Conservation (phyloP, 179 eudicot species). For the Spinacia oleracea region DNA sequence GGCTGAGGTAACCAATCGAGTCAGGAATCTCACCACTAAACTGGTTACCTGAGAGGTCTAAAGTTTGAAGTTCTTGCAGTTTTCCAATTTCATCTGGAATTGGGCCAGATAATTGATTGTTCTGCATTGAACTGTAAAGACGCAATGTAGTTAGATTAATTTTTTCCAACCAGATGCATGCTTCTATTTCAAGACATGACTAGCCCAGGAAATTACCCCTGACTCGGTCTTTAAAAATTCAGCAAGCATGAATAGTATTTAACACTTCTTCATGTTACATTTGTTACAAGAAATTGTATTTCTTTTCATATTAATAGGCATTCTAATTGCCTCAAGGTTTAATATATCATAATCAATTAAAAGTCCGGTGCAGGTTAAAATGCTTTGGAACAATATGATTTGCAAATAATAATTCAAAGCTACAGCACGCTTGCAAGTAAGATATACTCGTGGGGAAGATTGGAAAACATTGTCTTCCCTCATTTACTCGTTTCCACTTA, state of each 20-base stretch:
- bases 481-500: background rate
- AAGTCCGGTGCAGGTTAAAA: background rate
- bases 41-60: conserved; percentile 90
- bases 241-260: background rate
- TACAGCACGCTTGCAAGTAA: background rate
- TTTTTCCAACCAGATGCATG: background rate
- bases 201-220: background rate
- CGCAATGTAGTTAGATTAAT: conserved; percentile 3
- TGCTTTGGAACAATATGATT: background rate
- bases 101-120: conserved; percentile 68
- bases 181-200: background rate
- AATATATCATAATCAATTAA: background rate
- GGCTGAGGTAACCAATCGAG: conserved; percentile 69
- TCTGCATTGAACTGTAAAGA: conserved; percentile 68
- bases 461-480: background rate
- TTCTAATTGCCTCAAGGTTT: background rate
- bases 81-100: conserved; percentile 75
- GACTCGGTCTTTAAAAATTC: background rate
- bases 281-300: background rate
- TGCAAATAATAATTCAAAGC: background rate
- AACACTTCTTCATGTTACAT: background rate
- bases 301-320: background rate
- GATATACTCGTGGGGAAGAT: background rate
- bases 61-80: conserved; percentile 69
- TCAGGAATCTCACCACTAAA: conserved; percentile 75